These are phyloP conservation scores for Ilex paraguariensis DNA, from an alignment of 305 asterid genomes.

Conservation along the genomic window DNA sequence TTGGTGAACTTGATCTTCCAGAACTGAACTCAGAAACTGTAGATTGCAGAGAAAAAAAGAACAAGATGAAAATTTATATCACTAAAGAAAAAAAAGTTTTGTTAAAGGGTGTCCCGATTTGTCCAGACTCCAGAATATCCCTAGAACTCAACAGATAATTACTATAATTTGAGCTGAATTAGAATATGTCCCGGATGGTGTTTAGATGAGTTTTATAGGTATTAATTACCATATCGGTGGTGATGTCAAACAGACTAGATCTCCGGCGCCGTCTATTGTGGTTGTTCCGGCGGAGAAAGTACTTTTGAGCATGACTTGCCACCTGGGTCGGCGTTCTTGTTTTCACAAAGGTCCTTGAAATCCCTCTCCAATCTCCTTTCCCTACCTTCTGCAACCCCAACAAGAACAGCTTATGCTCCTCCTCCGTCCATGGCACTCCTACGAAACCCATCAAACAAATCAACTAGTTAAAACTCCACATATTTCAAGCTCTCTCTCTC, in stretches of 20 bases:
- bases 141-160: no score
- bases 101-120: no score
- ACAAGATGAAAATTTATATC: not conserved
- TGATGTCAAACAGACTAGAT: slow-evolving; percentile 92
- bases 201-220: no score
- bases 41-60: slow-evolving; percentile 3
- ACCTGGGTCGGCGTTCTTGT: slow-evolving; percentile 96
- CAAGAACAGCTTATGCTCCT: slow-evolving; percentile 77
- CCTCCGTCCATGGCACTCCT: slow-evolving; percentile 97
- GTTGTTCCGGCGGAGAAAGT: slow-evolving; percentile 80
- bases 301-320: slow-evolving; percentile 98
- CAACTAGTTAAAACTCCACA: not conserved
- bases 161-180: no score
- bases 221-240: slow-evolving; percentile 55
- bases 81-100: no score
- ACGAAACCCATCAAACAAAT: not conserved
- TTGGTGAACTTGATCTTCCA: slow-evolving; percentile 43
- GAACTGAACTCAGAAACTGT: slow-evolving; percentile 43
- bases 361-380: slow-evolving; percentile 99
- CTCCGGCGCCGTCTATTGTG: slow-evolving; percentile 85
- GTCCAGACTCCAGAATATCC: no score
- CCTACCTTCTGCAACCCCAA: slow-evolving; percentile 92
- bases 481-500: no score
- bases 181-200: no score
- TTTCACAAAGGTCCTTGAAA: slow-evolving; percentile 83